Evolutionary conservation across 768 basidiomycete species (phyloP).

Genomic region (Mrakia gelida): DNA sequence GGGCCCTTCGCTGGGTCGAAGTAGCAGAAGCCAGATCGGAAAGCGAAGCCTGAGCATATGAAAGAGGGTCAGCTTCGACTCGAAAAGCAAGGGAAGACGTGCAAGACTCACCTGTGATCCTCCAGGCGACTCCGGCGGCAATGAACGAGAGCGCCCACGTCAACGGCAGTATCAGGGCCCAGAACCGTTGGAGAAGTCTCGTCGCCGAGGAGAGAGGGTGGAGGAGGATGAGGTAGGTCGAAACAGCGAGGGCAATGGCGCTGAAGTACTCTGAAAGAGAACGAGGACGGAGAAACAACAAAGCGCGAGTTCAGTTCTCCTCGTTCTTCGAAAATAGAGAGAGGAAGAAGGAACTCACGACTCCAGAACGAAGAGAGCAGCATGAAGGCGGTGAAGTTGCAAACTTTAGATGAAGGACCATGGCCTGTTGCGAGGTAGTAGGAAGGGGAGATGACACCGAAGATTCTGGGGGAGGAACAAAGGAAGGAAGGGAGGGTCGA

Average conservation of each 20-base stretch:
- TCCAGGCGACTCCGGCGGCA: conserved; percentile 19
- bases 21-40: conserved; percentile 26
- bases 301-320: background rate
- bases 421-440: conserved; percentile 16
- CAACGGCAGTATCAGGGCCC: background rate
- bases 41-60: background rate
- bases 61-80: background rate
- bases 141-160: conserved; percentile 18
- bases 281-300: background rate
- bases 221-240: conserved; percentile 26
- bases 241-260: conserved; percentile 7
- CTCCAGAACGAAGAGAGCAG: conserved; percentile 22
- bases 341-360: background rate
- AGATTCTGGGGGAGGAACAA: background rate
- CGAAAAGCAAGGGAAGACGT: background rate
- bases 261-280: conserved; percentile 16
- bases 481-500: background rate
- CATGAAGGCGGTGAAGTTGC: conserved; percentile 15
- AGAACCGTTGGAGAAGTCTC: conserved; percentile 6
- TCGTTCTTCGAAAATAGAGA: background rate
- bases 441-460: conserved; percentile 25
- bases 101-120: background rate
- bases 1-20: background rate
- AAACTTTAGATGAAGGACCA: background rate
- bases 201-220: conserved; percentile 14